phyloP scores from a whole-genome alignment of 192 early-diverging fungal genomes.

The Linnemannia hyalina region DNA sequence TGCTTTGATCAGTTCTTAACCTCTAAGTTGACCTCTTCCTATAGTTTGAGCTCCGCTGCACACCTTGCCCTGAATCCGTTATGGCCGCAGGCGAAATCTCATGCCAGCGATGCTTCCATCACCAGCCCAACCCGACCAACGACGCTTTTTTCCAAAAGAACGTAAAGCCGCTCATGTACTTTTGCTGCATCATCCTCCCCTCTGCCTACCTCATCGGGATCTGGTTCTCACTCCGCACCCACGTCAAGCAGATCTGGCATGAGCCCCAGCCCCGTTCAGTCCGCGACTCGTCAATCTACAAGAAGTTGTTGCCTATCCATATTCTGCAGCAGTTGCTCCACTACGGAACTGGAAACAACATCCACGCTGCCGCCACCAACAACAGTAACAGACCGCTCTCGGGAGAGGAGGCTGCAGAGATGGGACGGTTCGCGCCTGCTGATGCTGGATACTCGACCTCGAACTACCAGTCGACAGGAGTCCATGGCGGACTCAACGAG shows the following conservation, averaged over 20 bases:
- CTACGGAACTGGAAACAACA: conserved; percentile 20
- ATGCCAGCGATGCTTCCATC: conserved; percentile 75
- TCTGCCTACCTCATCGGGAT: conserved; percentile 89
- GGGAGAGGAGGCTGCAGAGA: conserved; percentile 40
- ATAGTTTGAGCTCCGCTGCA: conserved; percentile 52
- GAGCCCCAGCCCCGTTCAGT: conserved; percentile 59
- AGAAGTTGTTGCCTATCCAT: conserved; percentile 59
- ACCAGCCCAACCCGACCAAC: conserved; percentile 71
- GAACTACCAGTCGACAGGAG: conserved; percentile 33
- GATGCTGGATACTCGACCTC: conserved; percentile 31
- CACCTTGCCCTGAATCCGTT: conserved; percentile 38
- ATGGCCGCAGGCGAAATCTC: conserved; percentile 16
- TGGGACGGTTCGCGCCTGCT: conserved; percentile 30
- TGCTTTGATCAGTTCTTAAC: not conserved
- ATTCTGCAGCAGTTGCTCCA: conserved; percentile 63
- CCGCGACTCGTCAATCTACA: conserved; percentile 57
- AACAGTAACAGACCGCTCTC: conserved; percentile 9
- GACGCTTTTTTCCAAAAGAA: conserved; percentile 87
- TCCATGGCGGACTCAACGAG: conserved; percentile 22
- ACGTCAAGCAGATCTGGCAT: conserved; percentile 82
- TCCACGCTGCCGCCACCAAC: conserved; percentile 11
- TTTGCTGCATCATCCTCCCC: conserved; percentile 70
- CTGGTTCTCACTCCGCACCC: conserved; percentile 94
- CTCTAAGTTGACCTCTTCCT: not conserved
- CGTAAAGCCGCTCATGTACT: conserved; percentile 89